Evolutionary conservation across 495 filamentous ascomycete species (phyloP), one percentile per base, ranked within the genome.

Genomic region (Xylaria telfairii): DNA sequence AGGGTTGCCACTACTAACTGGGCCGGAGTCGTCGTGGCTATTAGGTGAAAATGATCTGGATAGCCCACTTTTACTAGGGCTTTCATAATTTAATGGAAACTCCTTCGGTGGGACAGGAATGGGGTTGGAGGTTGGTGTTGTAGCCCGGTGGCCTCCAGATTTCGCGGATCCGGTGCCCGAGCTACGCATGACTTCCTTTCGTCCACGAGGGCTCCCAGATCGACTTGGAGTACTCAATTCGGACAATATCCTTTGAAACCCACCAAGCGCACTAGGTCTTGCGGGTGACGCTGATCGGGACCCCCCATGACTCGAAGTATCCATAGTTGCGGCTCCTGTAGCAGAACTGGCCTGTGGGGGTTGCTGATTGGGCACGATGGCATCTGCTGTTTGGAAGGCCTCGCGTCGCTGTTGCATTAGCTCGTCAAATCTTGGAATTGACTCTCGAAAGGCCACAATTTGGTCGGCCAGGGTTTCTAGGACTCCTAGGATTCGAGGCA

Each of bases 361-460:
- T 3, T 71, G 47, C 57, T 78, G 75, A 44, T 78, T 74, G 60
- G 76, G 73, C 71, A 75, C 65, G 39, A 76, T 73, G 28, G 74
- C 73, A 70, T 83, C 89, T 9, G 87, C 83, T 4, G 89, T 87
- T 70, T 89, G 86, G 74, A 92, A 91, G 1, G 87, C 85, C 65
- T 89, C 87, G 24, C 91, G 88, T 19, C 92, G 90, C 71, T 93
- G 91, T 54, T 91, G 87, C 32, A 96, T 81, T 9, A 94, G 85
- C 28, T 92, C 88, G 69, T 95, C 90, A 74, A 96, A 94, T 37
- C 93, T 88, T 0, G 92, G 88, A 3, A 96, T 84, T 12, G 91
- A 87, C n/a, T 83, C 79, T 51, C 90, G 87, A 81, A 92, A 93
- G 3, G 85, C 80, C 42, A 86, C 81, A 34, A 94, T 85, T 73